These are phyloP conservation scores for Tolypocladium inflatum DNA, from an alignment of 2,329 filamentous ascomycete species.

Conservation along the genomic window DNA sequence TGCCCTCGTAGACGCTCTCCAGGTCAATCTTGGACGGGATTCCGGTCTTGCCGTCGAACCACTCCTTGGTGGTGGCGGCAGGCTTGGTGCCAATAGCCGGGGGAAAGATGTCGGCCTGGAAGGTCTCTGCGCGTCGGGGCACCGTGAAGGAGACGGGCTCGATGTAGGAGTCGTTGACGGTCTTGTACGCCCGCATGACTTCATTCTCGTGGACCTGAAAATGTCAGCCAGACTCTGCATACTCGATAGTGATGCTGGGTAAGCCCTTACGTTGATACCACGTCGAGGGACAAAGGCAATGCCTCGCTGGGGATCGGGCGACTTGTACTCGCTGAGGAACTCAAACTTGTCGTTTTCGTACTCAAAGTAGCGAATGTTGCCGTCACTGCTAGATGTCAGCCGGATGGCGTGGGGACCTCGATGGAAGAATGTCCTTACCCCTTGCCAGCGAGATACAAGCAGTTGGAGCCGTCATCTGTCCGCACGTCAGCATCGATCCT, in stretches of 20 bases:
- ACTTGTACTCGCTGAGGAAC: constrained; percentile 94
- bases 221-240: constrained; percentile 9
- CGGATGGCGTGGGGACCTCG: not conserved
- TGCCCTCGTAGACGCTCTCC: constrained; percentile 82
- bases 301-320: constrained; percentile 86
- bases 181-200: constrained; percentile 93
- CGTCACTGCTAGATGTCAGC: constrained; percentile 54
- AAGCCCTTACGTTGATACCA: constrained; percentile 65
- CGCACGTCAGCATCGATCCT: constrained; percentile 11
- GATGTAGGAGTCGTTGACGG: constrained; percentile 86
- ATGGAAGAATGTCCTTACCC: constrained; percentile 57
- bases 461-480: constrained; percentile 79
- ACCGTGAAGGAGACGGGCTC: constrained; percentile 98
- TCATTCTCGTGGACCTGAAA: constrained; percentile 83
- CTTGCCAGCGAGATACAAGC: constrained; percentile 92
- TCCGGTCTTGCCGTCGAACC: constrained; percentile 76
- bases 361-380: constrained; percentile 98
- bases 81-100: constrained; percentile 73
- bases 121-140: constrained; percentile 82
- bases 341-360: constrained; percentile 99
- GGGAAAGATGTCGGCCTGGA: constrained; percentile 95
- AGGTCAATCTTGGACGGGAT: constrained; percentile 88
- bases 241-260: not conserved
- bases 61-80: constrained; percentile 71
- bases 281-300: constrained; percentile 91